phyloP scores from a whole-genome alignment of 768 basidiomycete genomes.

The Suillus americanus region DNA sequence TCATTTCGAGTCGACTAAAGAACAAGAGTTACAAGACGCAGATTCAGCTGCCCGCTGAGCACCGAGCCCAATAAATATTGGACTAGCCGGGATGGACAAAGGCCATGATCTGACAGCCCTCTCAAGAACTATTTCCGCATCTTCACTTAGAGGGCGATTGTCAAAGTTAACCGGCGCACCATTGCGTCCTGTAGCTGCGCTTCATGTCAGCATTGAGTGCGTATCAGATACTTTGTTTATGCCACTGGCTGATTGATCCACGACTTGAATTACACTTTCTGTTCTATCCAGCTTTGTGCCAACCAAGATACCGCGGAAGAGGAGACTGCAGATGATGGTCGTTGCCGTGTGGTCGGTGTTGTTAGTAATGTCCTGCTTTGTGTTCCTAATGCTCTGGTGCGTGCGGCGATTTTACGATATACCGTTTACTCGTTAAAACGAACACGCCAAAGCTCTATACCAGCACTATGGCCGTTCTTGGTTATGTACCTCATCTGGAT shows the following conservation, averaged over 20 bases:
- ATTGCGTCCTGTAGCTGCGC: conserved; percentile 58
- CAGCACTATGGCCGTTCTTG: conserved; percentile 84
- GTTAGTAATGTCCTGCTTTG: conserved; percentile 61
- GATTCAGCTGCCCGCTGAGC: conserved; percentile 3
- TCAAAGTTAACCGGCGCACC: conserved; percentile 61
- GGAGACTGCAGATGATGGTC: conserved; percentile 84
- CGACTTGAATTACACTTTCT: neutral
- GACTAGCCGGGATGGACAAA: conserved; percentile 30
- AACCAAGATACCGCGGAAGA: conserved; percentile 78
- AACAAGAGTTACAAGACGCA: neutral
- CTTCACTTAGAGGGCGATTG: conserved; percentile 59
- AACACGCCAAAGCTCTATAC: conserved; percentile 67
- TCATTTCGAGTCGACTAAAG: neutral
- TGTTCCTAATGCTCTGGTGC: conserved; percentile 84
- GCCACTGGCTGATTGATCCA: neutral
- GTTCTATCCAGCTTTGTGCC: conserved; percentile 69
- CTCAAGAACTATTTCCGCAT: conserved; percentile 56
- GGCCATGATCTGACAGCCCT: conserved; percentile 33
- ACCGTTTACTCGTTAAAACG: neutral
- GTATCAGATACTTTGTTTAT: conserved; percentile 27
- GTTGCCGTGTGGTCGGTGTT: conserved; percentile 89
- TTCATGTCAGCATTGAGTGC: conserved; percentile 75
- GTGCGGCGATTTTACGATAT: conserved; percentile 19
- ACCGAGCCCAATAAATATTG: neutral
- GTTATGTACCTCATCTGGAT: conserved; percentile 80